phyloP scores from a whole-genome alignment of 73 alveolate genomes.

The Uronychia binucleata region DNA sequence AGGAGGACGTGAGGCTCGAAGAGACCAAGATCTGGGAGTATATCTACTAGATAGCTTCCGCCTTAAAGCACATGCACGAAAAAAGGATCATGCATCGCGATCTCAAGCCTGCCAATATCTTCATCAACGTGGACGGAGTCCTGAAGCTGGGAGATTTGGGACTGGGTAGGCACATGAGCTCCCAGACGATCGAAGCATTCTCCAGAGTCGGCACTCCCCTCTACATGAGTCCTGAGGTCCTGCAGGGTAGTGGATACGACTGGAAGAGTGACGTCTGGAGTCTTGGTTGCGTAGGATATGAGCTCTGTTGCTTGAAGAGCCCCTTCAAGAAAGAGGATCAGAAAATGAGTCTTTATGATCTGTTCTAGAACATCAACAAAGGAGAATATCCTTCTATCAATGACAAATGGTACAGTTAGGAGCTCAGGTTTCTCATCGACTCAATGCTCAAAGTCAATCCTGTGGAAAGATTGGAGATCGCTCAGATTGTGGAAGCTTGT shows the following conservation, averaged over 20 bases:
- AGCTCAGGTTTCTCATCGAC: constrained; percentile 70
- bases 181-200: constrained; percentile 94
- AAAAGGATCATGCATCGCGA: constrained; percentile 97
- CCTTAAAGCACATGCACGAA: constrained; percentile 95
- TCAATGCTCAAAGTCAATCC: constrained; percentile 91
- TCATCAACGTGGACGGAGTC: constrained; percentile 87
- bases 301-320: constrained; percentile 83
- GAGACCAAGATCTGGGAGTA: constrained; percentile 61
- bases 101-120: constrained; percentile 98
- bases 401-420: constrained; percentile 72
- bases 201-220: constrained; percentile 98
- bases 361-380: constrained; percentile 88
- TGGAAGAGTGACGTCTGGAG: constrained; percentile 97
- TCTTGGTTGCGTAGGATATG: constrained; percentile 97
- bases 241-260: constrained; percentile 96
- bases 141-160: constrained; percentile 97
- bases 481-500: constrained; percentile 79
- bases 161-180: constrained; percentile 88
- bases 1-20: constrained; percentile 29
- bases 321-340: constrained; percentile 85
- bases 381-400: constrained; percentile 76
- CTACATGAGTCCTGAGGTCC: constrained; percentile 97
- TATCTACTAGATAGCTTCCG: constrained; percentile 84
- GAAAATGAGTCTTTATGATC: constrained; percentile 94
- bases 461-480: constrained; percentile 82